Conservation (phyloP, 75 land plant genomes). For the Selaginella tamariscina region DNA sequence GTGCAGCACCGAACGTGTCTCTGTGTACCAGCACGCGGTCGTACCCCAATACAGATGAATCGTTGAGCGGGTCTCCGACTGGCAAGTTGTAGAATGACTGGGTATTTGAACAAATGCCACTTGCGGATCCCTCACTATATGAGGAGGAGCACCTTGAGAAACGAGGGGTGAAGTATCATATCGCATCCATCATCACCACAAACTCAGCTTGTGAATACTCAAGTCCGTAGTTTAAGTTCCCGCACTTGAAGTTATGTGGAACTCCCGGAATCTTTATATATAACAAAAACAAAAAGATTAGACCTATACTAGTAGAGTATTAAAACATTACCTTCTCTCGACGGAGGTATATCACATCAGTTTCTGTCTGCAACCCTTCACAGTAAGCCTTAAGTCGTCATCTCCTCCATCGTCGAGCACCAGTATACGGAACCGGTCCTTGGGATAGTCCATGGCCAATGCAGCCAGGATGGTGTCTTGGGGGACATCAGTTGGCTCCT, state of each 20-base stretch:
- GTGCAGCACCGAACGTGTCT: too few species aligned
- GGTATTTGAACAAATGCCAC: not conserved
- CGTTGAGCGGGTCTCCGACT: not conserved
- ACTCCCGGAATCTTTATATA: not conserved
- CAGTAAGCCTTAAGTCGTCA: not conserved
- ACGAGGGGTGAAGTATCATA: not conserved
- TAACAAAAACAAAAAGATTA: too few species aligned
- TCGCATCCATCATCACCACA: too few species aligned
- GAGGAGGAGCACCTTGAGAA: not conserved
- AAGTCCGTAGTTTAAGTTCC: not conserved
- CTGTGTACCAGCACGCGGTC: not conserved
- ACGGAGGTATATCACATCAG: not conserved
- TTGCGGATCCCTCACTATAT: not conserved
- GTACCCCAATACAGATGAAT: not conserved
- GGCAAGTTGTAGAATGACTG: conserved; percentile 1
- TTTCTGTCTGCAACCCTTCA: conserved; percentile 2
- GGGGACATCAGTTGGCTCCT: conserved; percentile 1
- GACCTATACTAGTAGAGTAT: not conserved
- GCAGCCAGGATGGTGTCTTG: conserved; percentile 1
- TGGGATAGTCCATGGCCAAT: not conserved
- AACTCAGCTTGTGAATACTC: too few species aligned
- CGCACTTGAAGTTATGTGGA: too few species aligned
- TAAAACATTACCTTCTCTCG: not conserved
- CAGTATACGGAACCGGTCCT: not conserved
- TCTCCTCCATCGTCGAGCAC: not conserved